Evolutionary conservation across 108 stramenopile genomes (phyloP).

Genomic region (Parmales sp.): DNA sequence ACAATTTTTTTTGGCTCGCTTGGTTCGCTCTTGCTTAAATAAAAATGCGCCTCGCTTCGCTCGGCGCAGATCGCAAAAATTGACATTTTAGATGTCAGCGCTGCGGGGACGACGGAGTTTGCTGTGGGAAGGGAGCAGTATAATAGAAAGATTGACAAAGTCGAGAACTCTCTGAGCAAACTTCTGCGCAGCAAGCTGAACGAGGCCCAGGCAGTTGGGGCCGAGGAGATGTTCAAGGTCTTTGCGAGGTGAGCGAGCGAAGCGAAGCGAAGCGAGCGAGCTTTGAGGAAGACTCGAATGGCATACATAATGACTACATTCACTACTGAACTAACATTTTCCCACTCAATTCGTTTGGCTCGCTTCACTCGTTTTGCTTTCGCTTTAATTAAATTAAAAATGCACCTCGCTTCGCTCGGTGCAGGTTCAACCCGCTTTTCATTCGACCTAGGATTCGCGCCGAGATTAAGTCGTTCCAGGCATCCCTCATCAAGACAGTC

Average conservation of each 20-base stretch:
- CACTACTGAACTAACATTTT: too few relatives aligned
- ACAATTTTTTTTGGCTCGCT: conserved; percentile 39
- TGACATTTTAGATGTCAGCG: conserved; percentile 58
- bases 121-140: conserved; percentile 60
- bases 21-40: conserved; percentile 41
- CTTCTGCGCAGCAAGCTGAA: conserved; percentile 69
- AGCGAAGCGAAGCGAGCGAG: too few relatives aligned
- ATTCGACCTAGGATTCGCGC: conserved; percentile 76
- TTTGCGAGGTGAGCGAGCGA: too few relatives aligned
- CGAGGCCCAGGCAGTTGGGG: conserved; percentile 46
- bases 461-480: conserved; percentile 89
- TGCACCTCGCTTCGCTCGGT: too few relatives aligned
- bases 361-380: too few relatives aligned
- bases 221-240: conserved; percentile 95
- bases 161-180: conserved; percentile 64
- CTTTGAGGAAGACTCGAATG: too few relatives aligned
- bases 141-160: conserved; percentile 67
- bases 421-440: conserved; percentile 90
- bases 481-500: conserved; percentile 83
- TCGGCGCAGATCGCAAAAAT: conserved; percentile 54
- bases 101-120: conserved; percentile 50
- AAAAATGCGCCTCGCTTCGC: conserved; percentile 38
- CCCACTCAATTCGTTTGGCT: too few relatives aligned
- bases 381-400: too few relatives aligned
- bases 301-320: too few relatives aligned